Base-by-base conservation (phyloP, 2,329 filamentous ascomycete species). In the Monosporascus sp. region DNA sequence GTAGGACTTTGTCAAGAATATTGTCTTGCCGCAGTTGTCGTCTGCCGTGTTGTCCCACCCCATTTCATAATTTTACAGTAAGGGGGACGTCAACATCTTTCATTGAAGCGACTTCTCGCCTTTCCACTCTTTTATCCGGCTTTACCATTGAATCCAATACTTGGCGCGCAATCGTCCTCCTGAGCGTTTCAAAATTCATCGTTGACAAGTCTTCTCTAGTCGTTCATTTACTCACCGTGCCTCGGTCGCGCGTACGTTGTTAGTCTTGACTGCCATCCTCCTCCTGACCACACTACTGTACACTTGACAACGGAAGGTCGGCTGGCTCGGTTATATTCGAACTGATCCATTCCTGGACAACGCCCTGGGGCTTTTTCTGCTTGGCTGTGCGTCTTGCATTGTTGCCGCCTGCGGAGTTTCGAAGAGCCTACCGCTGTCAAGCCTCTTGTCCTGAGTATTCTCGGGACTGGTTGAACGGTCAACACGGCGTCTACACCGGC, bases 401-500 rank as follows among this genome's bases (percentile, higher is more conserved):
- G 40, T 20, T 14, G 19, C 40, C 9, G 5, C 24, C 20, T 14
- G 17, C 14, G 4, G 6, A 43, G 40, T 20, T 20, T 19, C 17
- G 31, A 24, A 43, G 4, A 3, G 22, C 24, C 40, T 43, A 24
- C 40, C 5, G 14, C 19, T 16, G 5, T 6, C 22, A 24, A 20
- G 14, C 22, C 40, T 14, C 19, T 43, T 14, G 56, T 60, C 53
- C 53, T 52, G 56, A 62, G 57, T 60, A 52, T 51, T 59, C 59
- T 60, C 58, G 58, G 55, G 56, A 55, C 59, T 35, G 53, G 50
- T 52, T 40, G 53, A 59, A 46, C 50, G 57, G 57, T 51, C 55
- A 58, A 52, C 56, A 62, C 63, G 53, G 58, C 59, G 48, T 60
- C 58, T 47, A 57, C 56, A 58, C 55, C 59, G 43, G 60, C 58